Percentiles rank a stretch among this genome's conserved stretches.
These are phyloP conservation scores for Glycine soja DNA, from an alignment of 306 rosid species.

Conservation along the genomic window DNA sequence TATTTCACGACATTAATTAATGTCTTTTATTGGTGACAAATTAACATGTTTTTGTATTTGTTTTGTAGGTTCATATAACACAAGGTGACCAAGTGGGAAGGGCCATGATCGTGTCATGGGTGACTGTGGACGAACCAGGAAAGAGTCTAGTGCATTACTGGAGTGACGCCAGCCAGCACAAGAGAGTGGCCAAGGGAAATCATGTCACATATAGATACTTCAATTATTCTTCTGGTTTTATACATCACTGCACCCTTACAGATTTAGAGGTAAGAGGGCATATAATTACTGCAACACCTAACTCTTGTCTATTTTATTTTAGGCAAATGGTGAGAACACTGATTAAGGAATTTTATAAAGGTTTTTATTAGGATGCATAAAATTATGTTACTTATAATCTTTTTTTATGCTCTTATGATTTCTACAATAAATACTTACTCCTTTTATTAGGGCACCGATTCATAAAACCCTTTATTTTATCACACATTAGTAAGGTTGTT, in stretches of 20 bases:
- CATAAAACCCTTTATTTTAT: too few relatives aligned
- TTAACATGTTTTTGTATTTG: not conserved
- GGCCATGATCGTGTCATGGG: constrained; percentile 81
- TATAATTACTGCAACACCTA: not conserved
- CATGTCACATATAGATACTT: constrained; percentile 61
- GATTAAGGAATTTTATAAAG: too few relatives aligned
- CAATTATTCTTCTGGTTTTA: constrained; percentile 76
- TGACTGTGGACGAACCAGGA: constrained; percentile 70
- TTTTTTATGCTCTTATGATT: too few relatives aligned
- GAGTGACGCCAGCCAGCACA: constrained; percentile 47
- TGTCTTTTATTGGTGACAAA: not conserved
- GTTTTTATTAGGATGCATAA: too few relatives aligned
- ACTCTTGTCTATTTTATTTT: too few relatives aligned
- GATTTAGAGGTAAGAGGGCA: constrained; percentile 61
- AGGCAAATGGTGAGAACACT: too few relatives aligned
- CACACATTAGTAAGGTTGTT: not conserved
- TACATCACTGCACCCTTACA: constrained; percentile 68
- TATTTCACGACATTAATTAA: not conserved
- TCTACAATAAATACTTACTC: too few relatives aligned
- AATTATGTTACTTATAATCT: too few relatives aligned
- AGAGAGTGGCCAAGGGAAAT: constrained; percentile 50
- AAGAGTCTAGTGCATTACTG: constrained; percentile 59
- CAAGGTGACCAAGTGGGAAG: constrained; percentile 76
- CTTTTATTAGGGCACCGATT: too few relatives aligned
- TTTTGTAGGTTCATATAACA: constrained; percentile 79